A percentile compares a stretch with the other conserved stretches of the same genome.
These are phyloP conservation scores for Fusarium albosuccineum DNA, from an alignment of 2,329 filamentous ascomycete species.

Conservation along the genomic window DNA sequence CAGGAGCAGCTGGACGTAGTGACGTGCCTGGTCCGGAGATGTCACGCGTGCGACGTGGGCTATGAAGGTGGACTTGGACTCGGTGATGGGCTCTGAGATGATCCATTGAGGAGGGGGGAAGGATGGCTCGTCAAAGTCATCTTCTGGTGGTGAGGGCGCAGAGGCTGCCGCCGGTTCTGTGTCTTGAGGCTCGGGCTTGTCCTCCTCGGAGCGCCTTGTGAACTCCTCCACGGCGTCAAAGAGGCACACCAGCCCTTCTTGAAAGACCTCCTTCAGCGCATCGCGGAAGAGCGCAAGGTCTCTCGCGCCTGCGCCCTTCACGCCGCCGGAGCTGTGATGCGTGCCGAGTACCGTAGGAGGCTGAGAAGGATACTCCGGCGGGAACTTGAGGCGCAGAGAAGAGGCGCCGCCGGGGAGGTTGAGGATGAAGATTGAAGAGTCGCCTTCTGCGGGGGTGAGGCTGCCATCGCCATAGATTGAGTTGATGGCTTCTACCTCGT, in stretches of 20 bases:
- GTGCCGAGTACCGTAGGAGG: constrained; percentile 82
- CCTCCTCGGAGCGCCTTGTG: constrained; percentile 58
- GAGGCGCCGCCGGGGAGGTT: constrained; percentile 73
- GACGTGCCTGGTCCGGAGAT: constrained; percentile 77
- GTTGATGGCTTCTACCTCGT: constrained; percentile 86
- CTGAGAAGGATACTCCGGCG: constrained; percentile 78
- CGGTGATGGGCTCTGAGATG: constrained; percentile 78
- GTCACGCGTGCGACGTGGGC: constrained; percentile 79
- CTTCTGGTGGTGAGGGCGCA: constrained; percentile 13
- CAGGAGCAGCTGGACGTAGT: constrained; percentile 80
- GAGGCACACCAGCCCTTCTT: constrained; percentile 82
- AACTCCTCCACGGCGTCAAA: constrained; percentile 91
- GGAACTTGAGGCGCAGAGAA: constrained; percentile 76
- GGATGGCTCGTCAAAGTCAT: constrained; percentile 25
- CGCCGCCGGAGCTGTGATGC: constrained; percentile 81
- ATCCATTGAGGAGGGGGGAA: constrained; percentile 68
- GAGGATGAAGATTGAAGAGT: constrained; percentile 67
- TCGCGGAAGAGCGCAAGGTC: constrained; percentile 77
- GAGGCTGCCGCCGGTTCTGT: constrained; percentile 43
- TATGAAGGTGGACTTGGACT: constrained; percentile 90
- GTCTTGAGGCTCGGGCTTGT: constrained; percentile 43
- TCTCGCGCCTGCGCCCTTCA: constrained; percentile 78
- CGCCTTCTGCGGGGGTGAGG: constrained; percentile 59
- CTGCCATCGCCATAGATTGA: constrained; percentile 83
- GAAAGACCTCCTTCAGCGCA: constrained; percentile 76